Evolutionary conservation across 129 eudicot species (phyloP).

Genomic region (Tagetes patula): DNA sequence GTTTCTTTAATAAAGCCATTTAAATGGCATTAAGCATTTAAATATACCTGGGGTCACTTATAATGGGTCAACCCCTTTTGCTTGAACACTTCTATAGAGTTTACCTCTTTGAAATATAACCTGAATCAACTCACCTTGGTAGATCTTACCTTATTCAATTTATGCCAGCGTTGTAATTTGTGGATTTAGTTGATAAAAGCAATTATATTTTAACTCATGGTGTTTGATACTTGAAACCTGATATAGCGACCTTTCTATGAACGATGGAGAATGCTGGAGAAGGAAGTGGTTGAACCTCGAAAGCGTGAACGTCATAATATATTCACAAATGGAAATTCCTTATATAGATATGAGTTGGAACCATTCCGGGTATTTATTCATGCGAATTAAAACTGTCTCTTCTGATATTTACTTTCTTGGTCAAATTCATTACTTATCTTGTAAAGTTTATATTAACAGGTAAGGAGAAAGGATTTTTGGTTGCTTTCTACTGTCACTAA

Average conservation of each 20-base stretch:
- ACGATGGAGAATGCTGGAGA: slow-evolving; percentile 98
- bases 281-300: slow-evolving; percentile 91
- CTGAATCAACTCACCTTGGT: neutral
- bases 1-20: neutral
- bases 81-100: too few species aligned
- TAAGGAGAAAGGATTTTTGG: slow-evolving; percentile 99
- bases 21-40: neutral
- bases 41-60: neutral
- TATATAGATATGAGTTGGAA: slow-evolving; percentile 90
- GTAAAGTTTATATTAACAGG: slow-evolving; percentile 44
- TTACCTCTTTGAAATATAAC: neutral
- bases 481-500: slow-evolving; percentile 86
- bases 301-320: slow-evolving; percentile 69
- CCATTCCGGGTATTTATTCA: slow-evolving; percentile 78
- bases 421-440: slow-evolving; percentile 26
- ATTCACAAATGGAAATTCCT: slow-evolving; percentile 53
- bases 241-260: slow-evolving; percentile 89
- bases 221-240: neutral
- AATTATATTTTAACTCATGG: neutral
- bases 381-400: neutral
- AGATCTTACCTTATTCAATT: slow-evolving; percentile 10
- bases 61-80: neutral
- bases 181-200: neutral
- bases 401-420: neutral
- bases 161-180: slow-evolving; percentile 8